Percentiles rank a stretch among this genome's conserved stretches.
phyloP scores from a whole-genome alignment of 441 rosid species.

The Gossypium gossypioides region DNA sequence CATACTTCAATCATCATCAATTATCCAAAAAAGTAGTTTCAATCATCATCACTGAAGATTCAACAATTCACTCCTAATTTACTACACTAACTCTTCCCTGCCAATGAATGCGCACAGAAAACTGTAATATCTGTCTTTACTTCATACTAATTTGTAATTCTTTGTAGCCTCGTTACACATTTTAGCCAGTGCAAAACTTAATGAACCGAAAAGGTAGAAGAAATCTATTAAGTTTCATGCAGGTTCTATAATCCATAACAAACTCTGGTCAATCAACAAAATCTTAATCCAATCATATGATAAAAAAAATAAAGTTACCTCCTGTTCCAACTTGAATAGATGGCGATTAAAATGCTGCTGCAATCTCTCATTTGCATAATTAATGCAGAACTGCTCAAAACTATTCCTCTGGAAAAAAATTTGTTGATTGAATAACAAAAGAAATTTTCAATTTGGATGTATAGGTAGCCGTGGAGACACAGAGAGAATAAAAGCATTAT shows the following conservation, averaged over 20 bases:
- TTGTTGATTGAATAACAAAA: constrained; percentile 16
- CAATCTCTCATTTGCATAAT: constrained; percentile 96
- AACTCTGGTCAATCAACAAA: neutral
- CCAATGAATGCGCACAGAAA: neutral
- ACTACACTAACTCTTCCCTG: neutral
- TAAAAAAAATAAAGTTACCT: constrained; percentile 39
- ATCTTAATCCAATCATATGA: neutral
- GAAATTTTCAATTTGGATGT: neutral
- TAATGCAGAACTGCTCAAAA: constrained; percentile 98
- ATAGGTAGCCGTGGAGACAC: neutral
- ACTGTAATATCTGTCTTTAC: neutral
- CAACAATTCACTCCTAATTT: neutral
- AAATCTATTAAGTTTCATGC: neutral
- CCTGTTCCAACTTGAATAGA: constrained; percentile 95
- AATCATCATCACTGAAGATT: constrained; percentile 1
- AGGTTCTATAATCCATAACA: neutral
- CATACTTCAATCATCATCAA: neutral
- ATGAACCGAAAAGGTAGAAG: neutral
- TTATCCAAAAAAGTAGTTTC: neutral
- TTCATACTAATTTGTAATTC: neutral
- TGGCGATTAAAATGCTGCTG: constrained; percentile 99
- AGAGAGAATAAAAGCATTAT: constrained; percentile 12
- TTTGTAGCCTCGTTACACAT: neutral
- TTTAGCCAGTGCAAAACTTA: neutral
- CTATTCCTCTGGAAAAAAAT: constrained; percentile 66